These are phyloP conservation scores for Neonectria faginata DNA, from an alignment of 2,329 filamentous ascomycete species.

Conservation along the genomic window DNA sequence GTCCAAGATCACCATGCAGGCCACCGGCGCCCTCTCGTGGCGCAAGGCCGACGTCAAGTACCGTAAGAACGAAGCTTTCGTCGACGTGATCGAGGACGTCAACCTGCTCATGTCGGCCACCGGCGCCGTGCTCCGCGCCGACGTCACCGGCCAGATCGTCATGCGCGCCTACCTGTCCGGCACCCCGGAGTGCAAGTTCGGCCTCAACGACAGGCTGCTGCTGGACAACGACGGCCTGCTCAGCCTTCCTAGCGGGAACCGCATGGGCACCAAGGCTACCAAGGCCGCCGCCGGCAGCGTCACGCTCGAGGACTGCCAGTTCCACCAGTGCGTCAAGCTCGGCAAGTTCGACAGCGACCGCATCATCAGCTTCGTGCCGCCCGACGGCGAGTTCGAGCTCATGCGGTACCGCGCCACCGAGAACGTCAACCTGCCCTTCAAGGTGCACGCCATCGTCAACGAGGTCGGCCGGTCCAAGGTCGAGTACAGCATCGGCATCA, in stretches of 20 bases:
- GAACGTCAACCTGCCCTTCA: conserved; percentile 98
- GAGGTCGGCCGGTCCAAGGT: conserved; percentile 97
- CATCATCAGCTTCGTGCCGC: conserved; percentile 96
- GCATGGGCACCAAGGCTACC: conserved; percentile 86
- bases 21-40: conserved; percentile 96
- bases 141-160: conserved; percentile 96
- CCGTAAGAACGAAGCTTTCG: conserved; percentile 99
- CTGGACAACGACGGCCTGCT: conserved; percentile 81
- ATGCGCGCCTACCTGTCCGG: conserved; percentile 98
- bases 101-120: conserved; percentile 99
- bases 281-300: conserved; percentile 96
- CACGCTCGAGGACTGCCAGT: conserved; percentile 96
- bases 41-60: conserved; percentile 98
- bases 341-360: conserved; percentile 96
- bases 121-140: conserved; percentile 91
- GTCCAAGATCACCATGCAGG: conserved; percentile 99
- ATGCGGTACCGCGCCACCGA: conserved; percentile 99
- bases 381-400: conserved; percentile 97
- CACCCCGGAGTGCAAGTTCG: conserved; percentile 98
- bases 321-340: conserved; percentile 98
- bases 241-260: conserved; percentile 78
- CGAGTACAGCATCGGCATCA: conserved; percentile 97
- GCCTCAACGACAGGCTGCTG: conserved; percentile 92
- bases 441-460: conserved; percentile 98
- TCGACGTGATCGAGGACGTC: conserved; percentile 99